These are phyloP conservation scores for Leccinum disarticulatum DNA, from an alignment of 768 basidiomycete species.

Conservation along the genomic window DNA sequence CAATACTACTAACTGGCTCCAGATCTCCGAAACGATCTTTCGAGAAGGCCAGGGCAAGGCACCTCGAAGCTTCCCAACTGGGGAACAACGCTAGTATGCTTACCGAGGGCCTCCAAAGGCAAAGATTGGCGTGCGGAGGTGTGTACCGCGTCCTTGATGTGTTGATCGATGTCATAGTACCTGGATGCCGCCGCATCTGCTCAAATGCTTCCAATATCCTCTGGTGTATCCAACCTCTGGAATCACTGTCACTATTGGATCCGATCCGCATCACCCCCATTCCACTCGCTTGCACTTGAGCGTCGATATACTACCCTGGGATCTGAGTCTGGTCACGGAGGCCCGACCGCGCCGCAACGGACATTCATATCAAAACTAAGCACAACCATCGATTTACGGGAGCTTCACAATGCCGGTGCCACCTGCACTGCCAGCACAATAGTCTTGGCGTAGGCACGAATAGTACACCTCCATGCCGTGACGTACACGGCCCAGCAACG, in stretches of 20 bases:
- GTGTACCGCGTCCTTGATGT: slow-evolving; percentile 10
- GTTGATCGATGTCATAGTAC: slow-evolving; percentile 1
- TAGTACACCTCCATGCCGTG: slow-evolving; percentile 12
- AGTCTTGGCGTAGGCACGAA: slow-evolving; percentile 13
- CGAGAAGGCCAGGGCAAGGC: slow-evolving; percentile 4
- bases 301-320: background rate
- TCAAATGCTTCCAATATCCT: background rate
- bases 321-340: background rate
- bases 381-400: background rate
- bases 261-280: background rate
- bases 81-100: slow-evolving; percentile 1
- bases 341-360: background rate
- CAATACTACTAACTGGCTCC: background rate
- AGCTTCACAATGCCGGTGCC: background rate
- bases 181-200: background rate
- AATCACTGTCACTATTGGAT: background rate
- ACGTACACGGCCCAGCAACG: slow-evolving; percentile 1
- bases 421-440: slow-evolving; percentile 8
- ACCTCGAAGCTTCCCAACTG: background rate
- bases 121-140: slow-evolving; percentile 16
- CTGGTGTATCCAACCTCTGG: background rate
- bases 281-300: background rate
- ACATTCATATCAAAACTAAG: background rate
- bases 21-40: slow-evolving; percentile 2
- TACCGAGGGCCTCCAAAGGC: slow-evolving; percentile 5